Evolutionary conservation across 2,329 filamentous ascomycete species (phyloP), one percentile per base, ranked within the genome.

Genomic region (Clarireedia hainanense): DNA sequence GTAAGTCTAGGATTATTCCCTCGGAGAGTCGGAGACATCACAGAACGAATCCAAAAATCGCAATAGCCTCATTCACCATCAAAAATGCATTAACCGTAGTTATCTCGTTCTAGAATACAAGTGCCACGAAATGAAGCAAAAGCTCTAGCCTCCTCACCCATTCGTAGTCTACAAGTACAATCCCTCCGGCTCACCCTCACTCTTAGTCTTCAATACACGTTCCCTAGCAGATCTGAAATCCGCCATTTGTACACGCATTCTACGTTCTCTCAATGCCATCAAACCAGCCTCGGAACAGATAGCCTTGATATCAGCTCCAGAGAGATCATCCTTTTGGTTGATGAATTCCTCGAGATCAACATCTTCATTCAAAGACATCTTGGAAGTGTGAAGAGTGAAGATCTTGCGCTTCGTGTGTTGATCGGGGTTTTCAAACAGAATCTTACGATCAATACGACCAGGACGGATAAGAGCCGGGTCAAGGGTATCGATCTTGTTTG

Each of bases 341-440:
- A 99, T 96, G 69, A 99, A 97, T 74, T 99, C 94, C 66, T 99
- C 94, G 47, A 99, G 79, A 61, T 99, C 95, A n/a, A 99, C 94
- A 64, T 99, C 95, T 59, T 92, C 87, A 65, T 89, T 90, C 42
- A 99, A 80, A 52, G 84, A 96, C 94, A 99, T 99, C 81, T 99
- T 99, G 70, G 89, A 95, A 2, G 94, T 99, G 75, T 99, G 94
- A 6, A 99, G 83, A 14, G 88, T 91, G 74, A 99, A 99, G 70
- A 99, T 99, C 85, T 99, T 99, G 79, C 92, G 82, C 75, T 86
- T 86, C 57, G 94, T 99, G 74, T 92, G 91, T 79, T 96, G 86
- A 73, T 84, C 77, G 47, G 75, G 77, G 67, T 85, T 80, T 71
- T 83, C 80, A 68, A 85, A 89, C 60, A 86, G 74, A 61, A 99